Evolutionary conservation across 2,329 filamentous ascomycete species (phyloP).

Genomic region (Mycosphaerella sp.): DNA sequence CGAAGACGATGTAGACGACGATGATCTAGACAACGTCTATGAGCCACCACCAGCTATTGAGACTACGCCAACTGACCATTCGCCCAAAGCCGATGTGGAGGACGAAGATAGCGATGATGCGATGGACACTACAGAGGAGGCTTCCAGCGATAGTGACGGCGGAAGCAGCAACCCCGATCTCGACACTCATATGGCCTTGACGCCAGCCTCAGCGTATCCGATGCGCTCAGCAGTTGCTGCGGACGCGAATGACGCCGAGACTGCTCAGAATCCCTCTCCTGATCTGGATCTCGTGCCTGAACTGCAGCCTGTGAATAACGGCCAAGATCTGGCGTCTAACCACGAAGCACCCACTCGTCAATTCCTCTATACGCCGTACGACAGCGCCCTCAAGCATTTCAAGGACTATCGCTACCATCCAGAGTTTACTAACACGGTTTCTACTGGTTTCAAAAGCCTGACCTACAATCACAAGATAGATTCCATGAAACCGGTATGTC

Average conservation of each 20-base stretch:
- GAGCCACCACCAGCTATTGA: not conserved
- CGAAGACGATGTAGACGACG: slow-evolving; percentile 6
- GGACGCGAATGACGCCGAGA: not conserved
- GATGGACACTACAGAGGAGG: slow-evolving; percentile 21
- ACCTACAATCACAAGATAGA: slow-evolving; percentile 93
- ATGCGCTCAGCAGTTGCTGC: not conserved
- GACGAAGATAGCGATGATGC: slow-evolving; percentile 22
- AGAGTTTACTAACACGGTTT: slow-evolving; percentile 60
- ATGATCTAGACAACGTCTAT: slow-evolving; percentile 13
- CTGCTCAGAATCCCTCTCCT: not conserved
- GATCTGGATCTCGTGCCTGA: slow-evolving; percentile 36
- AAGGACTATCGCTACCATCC: slow-evolving; percentile 88
- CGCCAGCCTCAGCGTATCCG: not conserved
- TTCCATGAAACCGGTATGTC: slow-evolving; percentile 65
- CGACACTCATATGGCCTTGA: not conserved
- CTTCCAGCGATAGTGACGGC: slow-evolving; percentile 8
- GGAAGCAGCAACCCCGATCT: not conserved
- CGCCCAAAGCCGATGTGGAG: not conserved
- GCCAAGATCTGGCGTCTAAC: slow-evolving; percentile 9
- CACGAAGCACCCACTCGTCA: slow-evolving; percentile 17
- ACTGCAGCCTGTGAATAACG: slow-evolving; percentile 30
- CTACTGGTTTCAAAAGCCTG: slow-evolving; percentile 76
- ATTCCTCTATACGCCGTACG: slow-evolving; percentile 56
- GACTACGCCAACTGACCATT: not conserved
- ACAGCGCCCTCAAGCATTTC: slow-evolving; percentile 76